Conservation (phyloP, 352 stramenopile genomes). For the Elongisporangium undulatum region DNA sequence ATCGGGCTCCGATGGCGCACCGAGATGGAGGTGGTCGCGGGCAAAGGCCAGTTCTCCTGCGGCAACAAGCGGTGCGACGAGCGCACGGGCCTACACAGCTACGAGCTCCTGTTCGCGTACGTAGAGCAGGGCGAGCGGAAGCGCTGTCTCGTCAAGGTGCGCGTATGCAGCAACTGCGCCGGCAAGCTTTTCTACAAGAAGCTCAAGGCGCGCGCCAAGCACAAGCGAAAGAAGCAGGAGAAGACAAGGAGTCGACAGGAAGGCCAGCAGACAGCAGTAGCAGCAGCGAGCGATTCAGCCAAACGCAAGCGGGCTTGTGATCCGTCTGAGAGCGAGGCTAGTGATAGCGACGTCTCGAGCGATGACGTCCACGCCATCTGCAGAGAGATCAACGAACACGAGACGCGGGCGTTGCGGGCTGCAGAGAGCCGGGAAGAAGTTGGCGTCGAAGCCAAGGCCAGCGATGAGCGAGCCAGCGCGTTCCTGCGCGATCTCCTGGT, state of each 20-base stretch:
- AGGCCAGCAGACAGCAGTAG: constrained; percentile 10
- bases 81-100: constrained; percentile 43
- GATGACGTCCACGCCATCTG: constrained; percentile 26
- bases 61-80: constrained; percentile 68
- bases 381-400: constrained; percentile 25
- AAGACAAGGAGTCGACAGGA: constrained; percentile 11
- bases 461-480: not conserved
- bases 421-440: not conserved
- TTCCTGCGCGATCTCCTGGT: not conserved
- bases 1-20: constrained; percentile 80
- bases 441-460: not conserved
- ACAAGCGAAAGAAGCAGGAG: constrained; percentile 6
- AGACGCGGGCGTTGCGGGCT: constrained; percentile 11
- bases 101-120: constrained; percentile 82
- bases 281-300: not conserved
- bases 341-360: too few relatives aligned
- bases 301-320: not conserved
- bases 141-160: constrained; percentile 73
- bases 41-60: constrained; percentile 81
- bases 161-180: constrained; percentile 56
- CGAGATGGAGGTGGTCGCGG: constrained; percentile 60
- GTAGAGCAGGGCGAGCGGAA: constrained; percentile 59
- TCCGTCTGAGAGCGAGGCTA: too few relatives aligned
- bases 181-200: constrained; percentile 72
- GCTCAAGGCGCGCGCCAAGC: constrained; percentile 23